A percentile compares a stretch with the other conserved stretches of the same genome.
phyloP scores from a whole-genome alignment of 495 filamentous ascomycete species.

The Podospora fimiseda region DNA sequence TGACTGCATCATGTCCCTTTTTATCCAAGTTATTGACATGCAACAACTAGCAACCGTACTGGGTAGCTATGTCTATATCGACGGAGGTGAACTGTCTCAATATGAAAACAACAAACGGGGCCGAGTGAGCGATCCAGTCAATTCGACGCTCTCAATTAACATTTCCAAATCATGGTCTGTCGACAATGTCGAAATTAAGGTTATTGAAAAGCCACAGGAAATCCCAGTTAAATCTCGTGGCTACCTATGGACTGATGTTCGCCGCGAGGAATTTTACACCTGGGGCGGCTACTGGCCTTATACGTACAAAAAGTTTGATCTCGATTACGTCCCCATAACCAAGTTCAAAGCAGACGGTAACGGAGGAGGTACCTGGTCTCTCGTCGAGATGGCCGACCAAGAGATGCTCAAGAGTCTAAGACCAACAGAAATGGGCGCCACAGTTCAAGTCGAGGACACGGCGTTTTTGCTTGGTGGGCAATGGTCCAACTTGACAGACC shows the following conservation, averaged over 20 bases:
- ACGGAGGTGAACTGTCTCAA: conserved; percentile 12
- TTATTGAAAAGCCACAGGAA: conserved; percentile 23
- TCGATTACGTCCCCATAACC: conserved; percentile 18
- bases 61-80: conserved; percentile 10
- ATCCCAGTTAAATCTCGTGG: conserved; percentile 16
- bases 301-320: neutral
- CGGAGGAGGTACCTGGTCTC: conserved; percentile 35
- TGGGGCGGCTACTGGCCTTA: conserved; percentile 29
- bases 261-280: conserved; percentile 24
- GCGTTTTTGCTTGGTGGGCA: too few relatives aligned
- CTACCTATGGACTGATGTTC: conserved; percentile 24
- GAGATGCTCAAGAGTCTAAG: neutral
- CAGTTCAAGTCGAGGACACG: too few relatives aligned
- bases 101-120: neutral
- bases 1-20: too few relatives aligned
- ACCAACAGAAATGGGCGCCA: too few relatives aligned
- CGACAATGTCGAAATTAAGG: conserved; percentile 19
- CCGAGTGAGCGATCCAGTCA: conserved; percentile 10
- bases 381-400: too few relatives aligned
- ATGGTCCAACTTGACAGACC: too few relatives aligned
- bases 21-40: too few relatives aligned
- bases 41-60: conserved; percentile 7
- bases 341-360: conserved; percentile 29
- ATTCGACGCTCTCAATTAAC: conserved; percentile 33
- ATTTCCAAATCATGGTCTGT: conserved; percentile 32